A percentile compares a stretch with the other conserved stretches of the same genome.
phyloP scores from a whole-genome alignment of 1,139 yeast species.

The Candida neerlandica region DNA sequence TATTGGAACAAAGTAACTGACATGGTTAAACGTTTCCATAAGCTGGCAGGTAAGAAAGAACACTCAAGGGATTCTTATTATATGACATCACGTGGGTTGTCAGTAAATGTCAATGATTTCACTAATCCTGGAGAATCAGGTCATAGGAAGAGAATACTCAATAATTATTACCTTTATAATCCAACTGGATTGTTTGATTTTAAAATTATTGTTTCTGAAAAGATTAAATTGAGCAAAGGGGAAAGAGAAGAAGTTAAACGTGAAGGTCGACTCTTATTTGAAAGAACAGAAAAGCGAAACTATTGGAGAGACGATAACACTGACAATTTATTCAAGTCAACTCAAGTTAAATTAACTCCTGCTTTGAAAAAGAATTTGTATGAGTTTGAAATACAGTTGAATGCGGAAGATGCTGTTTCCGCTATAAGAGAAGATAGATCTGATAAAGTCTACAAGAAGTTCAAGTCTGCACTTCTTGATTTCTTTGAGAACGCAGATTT shows the following conservation, averaged over 20 bases:
- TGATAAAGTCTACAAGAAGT: neutral
- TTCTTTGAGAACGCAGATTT: too few relatives aligned
- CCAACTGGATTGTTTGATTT: neutral
- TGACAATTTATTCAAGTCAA: neutral
- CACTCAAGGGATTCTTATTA: neutral
- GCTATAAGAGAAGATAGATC: neutral
- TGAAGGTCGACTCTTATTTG: neutral
- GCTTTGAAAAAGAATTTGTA: neutral
- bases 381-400: neutral
- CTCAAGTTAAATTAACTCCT: neutral
- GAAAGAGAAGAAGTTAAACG: neutral
- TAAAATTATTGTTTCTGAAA: neutral
- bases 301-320: neutral
- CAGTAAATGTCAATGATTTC: neutral
- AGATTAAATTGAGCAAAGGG: neutral
- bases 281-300: neutral
- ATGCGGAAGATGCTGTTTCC: neutral
- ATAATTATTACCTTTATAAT: neutral
- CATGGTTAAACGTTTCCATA: too few relatives aligned
- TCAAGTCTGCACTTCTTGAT: too few relatives aligned
- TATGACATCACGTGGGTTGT: neutral
- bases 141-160: neutral
- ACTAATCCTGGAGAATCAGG: neutral
- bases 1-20: neutral
- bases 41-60: neutral